phyloP scores from a whole-genome alignment of 2,329 filamentous ascomycete species.

The Aureobasidium sp. region DNA sequence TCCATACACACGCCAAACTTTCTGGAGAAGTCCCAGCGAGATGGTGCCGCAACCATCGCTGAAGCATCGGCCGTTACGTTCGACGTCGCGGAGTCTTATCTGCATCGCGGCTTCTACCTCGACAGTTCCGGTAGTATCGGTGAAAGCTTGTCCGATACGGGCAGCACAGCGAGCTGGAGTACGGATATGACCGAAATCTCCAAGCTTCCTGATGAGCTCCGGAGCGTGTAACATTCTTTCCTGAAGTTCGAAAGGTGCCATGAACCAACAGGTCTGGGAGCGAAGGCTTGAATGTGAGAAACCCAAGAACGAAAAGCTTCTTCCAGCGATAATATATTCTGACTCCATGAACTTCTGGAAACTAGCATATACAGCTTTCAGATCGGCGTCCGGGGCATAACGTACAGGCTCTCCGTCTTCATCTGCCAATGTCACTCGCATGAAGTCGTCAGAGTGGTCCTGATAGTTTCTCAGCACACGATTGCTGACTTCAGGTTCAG shows the following conservation, averaged over 20 bases:
- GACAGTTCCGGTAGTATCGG: conserved; percentile 63
- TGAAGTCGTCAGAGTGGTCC: conserved; percentile 54
- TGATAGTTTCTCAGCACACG: conserved; percentile 62
- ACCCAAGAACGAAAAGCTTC: conserved; percentile 60
- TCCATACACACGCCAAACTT: conserved; percentile 53
- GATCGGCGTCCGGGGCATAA: conserved; percentile 47
- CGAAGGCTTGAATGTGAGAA: conserved; percentile 75
- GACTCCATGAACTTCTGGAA: conserved; percentile 54
- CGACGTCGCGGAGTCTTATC: conserved; percentile 33
- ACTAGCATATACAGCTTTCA: conserved; percentile 46
- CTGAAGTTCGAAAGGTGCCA: conserved; percentile 40
- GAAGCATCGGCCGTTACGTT: conserved; percentile 55
- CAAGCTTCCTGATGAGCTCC: conserved; percentile 40
- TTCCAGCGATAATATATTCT: conserved; percentile 58
- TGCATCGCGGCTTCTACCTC: conserved; percentile 34
- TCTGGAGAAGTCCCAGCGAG: conserved; percentile 51
- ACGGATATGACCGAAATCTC: conserved; percentile 45
- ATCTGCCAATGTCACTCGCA: conserved; percentile 66
- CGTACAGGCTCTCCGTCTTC: conserved; percentile 61
- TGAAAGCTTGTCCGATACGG: conserved; percentile 60
- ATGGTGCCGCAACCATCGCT: conserved; percentile 76
- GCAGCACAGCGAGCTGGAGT: conserved; percentile 54
- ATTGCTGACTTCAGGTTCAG: conserved; percentile 58
- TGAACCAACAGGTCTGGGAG: conserved; percentile 63
- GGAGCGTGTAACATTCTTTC: conserved; percentile 30